Evolutionary conservation across 2,329 filamentous ascomycete species (phyloP).

Genomic region (Xylaria digitata): DNA sequence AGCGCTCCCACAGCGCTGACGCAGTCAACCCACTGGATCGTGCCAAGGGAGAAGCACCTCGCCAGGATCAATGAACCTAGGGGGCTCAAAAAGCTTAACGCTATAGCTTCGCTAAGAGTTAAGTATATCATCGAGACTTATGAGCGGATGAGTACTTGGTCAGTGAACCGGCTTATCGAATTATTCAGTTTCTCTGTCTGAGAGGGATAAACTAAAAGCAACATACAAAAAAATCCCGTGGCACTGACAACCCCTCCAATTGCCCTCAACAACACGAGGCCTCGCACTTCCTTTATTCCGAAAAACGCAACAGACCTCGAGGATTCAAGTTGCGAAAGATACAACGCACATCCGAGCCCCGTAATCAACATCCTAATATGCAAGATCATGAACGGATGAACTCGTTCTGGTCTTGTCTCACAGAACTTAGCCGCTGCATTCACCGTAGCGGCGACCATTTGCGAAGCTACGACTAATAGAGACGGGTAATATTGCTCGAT

Average conservation of each 20-base stretch:
- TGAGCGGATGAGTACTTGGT: background rate
- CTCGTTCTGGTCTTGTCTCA: slow-evolving; percentile 17
- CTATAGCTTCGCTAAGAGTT: slow-evolving; percentile 3
- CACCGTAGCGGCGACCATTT: slow-evolving; percentile 24
- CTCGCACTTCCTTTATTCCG: background rate
- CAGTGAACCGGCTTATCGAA: background rate
- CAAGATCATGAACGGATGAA: slow-evolving; percentile 30
- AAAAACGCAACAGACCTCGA: slow-evolving; percentile 1
- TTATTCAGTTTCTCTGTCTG: background rate
- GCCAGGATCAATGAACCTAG: background rate
- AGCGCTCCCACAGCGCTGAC: background rate
- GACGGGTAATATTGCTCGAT: background rate
- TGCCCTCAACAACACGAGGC: background rate
- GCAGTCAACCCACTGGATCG: slow-evolving; percentile 4
- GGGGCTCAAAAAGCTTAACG: slow-evolving; percentile 4
- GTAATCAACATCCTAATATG: slow-evolving; percentile 27
- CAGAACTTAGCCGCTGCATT: slow-evolving; percentile 28
- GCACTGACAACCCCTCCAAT: background rate
- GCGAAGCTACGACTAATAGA: slow-evolving; percentile 12
- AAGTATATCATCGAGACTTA: slow-evolving; percentile 10
- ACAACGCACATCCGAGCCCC: slow-evolving; percentile 18
- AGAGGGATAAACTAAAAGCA: background rate
- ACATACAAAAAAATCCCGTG: slow-evolving; percentile 9
- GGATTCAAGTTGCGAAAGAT: background rate
- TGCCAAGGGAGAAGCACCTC: slow-evolving; percentile 2